Percentiles rank a stretch among this genome's conserved stretches.
phyloP scores from a whole-genome alignment of 2,329 filamentous ascomycete genomes.

The Waltergamsia citrina region DNA sequence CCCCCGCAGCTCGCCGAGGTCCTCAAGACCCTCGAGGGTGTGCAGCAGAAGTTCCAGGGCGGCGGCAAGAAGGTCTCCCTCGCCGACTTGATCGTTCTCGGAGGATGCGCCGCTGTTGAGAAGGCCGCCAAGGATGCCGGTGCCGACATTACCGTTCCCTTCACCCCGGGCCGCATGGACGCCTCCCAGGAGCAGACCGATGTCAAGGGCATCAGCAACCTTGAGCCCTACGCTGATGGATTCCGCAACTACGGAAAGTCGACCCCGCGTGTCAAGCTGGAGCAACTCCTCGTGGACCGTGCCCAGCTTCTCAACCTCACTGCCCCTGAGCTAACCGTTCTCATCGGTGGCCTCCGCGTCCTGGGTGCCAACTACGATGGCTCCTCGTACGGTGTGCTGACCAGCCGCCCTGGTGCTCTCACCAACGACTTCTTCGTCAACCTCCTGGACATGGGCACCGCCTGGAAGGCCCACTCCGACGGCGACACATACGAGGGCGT shows the following conservation, averaged over 20 bases:
- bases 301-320: conserved; percentile 63
- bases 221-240: conserved; percentile 62
- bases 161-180: conserved; percentile 64
- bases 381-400: conserved; percentile 58
- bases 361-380: conserved; percentile 65
- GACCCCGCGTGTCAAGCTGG: conserved; percentile 49
- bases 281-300: conserved; percentile 63
- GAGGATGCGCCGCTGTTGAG: conserved; percentile 61
- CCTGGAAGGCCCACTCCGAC: conserved; percentile 42
- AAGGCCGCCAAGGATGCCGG: conserved; percentile 49
- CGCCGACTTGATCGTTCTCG: conserved; percentile 72
- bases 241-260: conserved; percentile 72
- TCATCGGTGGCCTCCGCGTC: conserved; percentile 63
- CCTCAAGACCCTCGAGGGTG: conserved; percentile 47
- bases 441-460: conserved; percentile 57
- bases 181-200: conserved; percentile 67
- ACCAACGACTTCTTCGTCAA: conserved; percentile 80
- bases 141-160: conserved; percentile 50
- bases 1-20: conserved; percentile 55
- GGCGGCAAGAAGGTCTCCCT: conserved; percentile 64
- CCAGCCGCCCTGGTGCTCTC: conserved; percentile 55
- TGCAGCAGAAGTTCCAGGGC: conserved; percentile 59
- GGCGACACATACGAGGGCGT: conserved; percentile 52
- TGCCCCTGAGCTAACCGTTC: conserved; percentile 60
- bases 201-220: conserved; percentile 48